Base-by-base conservation (phyloP, 352 stramenopile genomes). In the Hyaloperonospora brassicae region DNA sequence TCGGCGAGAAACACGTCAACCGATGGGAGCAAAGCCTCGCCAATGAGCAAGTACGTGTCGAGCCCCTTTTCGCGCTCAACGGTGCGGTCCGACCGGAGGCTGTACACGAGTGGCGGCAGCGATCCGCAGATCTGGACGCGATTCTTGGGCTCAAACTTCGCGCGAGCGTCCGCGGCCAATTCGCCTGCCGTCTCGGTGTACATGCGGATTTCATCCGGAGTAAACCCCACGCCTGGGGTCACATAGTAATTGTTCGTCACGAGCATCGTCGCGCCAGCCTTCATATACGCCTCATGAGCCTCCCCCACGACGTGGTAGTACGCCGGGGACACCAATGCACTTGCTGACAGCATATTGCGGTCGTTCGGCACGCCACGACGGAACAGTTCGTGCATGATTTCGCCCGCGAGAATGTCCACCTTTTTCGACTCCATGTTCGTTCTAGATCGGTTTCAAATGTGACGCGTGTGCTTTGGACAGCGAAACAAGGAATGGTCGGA, bases 241-340 rank as follows among this genome's bases (percentile, higher is more conserved):
- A 97, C 80, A 41, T 83, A 74, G 59, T 95, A 93, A 30, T 93
- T 95, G 72, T 86, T 95, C 30, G 83, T 95, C 31, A 89, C 86
- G 47, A 97, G 74, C 30, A 84, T 73, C 14, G 80, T 73, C 27
- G 86, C 76, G 2, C 88, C 90, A 1, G 86, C 83, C 13, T 79
- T 49, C 11, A 97, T 52, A 56, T 91, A 97, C 2, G 69, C 78
- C 44, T 70, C 52, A 48, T 96, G 78, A 17, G 83, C 82, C 9
- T 86, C 45, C 50, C 79, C 50, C 0, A 97, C 62, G 14, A 79
- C 66, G 8, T 70, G 57, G 61, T 96, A 77, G 64, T 87, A 81
- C 42, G 85, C 38, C 5, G 52, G 34, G 17, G 85, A 60, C 27
- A 88, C 70, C 22, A 97, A 56, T 24, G 87, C 88, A 54, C 74